Evolutionary conservation across 768 basidiomycete species (phyloP).

Genomic region (Pluteus cervinus): DNA sequence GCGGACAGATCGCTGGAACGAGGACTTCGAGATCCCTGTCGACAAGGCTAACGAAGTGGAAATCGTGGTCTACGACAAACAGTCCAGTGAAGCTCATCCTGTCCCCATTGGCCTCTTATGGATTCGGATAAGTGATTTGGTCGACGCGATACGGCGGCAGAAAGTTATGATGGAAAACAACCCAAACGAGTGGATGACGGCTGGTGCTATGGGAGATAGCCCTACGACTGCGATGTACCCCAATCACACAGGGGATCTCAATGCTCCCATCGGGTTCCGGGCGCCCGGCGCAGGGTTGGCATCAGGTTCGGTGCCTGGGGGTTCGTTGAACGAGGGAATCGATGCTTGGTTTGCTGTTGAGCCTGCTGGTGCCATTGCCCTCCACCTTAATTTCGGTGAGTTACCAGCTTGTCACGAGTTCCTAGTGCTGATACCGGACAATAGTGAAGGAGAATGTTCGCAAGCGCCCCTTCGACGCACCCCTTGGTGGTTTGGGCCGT

Average conservation of each 20-base stretch:
- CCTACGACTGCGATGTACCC: conserved; percentile 23
- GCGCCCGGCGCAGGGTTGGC: conserved; percentile 34
- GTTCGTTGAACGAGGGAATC: conserved; percentile 65
- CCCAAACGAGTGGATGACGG: conserved; percentile 95
- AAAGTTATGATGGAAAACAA: conserved; percentile 83
- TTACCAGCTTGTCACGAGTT: conserved; percentile 10
- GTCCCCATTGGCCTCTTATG: conserved; percentile 92
- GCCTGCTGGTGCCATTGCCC: conserved; percentile 87
- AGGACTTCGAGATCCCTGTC: conserved; percentile 92
- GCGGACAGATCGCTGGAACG: conserved; percentile 95
- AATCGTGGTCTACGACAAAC: conserved; percentile 92
- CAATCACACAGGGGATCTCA: conserved; percentile 34
- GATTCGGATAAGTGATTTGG: conserved; percentile 90
- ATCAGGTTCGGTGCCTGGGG: conserved; percentile 26
- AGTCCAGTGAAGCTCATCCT: conserved; percentile 71
- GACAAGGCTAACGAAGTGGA: conserved; percentile 99
- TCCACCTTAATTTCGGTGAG: conserved; percentile 91
- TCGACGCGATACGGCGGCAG: conserved; percentile 88
- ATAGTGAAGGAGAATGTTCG: conserved; percentile 97
- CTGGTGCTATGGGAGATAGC: conserved; percentile 75
- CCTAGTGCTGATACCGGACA: conserved; percentile 10
- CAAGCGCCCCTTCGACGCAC: conserved; percentile 89
- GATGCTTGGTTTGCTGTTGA: conserved; percentile 98
- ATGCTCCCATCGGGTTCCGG: conserved; percentile 43
- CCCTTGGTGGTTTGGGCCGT: conserved; percentile 83